Evolutionary conservation across 225 moss, liverwort and hornwort species (phyloP).

Genomic region (Pseudoscleropodium purum): DNA sequence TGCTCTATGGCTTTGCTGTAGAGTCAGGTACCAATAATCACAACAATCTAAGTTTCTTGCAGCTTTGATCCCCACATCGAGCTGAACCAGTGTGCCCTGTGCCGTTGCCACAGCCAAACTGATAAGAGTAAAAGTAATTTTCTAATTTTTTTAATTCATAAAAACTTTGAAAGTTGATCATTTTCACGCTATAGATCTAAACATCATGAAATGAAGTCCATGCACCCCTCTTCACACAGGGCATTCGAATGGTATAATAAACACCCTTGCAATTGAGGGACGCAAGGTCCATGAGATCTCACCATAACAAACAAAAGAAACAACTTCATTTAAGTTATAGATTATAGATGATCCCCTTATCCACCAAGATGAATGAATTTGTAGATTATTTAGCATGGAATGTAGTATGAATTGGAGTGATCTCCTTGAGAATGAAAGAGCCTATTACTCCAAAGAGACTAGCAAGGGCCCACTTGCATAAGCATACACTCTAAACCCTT

Average conservation of each 20-base stretch:
- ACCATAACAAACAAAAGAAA: not conserved
- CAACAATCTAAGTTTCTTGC: not conserved
- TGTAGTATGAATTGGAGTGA: not conserved
- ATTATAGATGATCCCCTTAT: not conserved
- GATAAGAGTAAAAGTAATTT: too few species aligned
- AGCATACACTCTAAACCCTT: not conserved
- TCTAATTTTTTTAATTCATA: too few species aligned
- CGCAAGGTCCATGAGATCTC: accelerated
- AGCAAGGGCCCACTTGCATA: not conserved
- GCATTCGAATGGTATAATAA: accelerated
- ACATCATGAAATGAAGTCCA: accelerated
- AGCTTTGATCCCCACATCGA: not conserved
- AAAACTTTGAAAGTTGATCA: too few species aligned
- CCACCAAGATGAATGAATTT: not conserved
- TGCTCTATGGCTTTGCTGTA: not conserved
- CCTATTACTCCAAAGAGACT: accelerated
- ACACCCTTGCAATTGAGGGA: accelerated
- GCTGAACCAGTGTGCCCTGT: not conserved
- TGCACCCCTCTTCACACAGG: accelerated
- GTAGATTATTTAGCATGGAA: not conserved
- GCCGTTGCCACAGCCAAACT: not conserved
- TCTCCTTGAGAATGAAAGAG: not conserved
- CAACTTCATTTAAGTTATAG: not conserved
- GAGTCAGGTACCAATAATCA: not conserved
- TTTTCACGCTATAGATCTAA: accelerated